Evolutionary conservation across 2,329 filamentous ascomycete genomes (phyloP).

Genomic region (Fusarium brevicatenulatum): DNA sequence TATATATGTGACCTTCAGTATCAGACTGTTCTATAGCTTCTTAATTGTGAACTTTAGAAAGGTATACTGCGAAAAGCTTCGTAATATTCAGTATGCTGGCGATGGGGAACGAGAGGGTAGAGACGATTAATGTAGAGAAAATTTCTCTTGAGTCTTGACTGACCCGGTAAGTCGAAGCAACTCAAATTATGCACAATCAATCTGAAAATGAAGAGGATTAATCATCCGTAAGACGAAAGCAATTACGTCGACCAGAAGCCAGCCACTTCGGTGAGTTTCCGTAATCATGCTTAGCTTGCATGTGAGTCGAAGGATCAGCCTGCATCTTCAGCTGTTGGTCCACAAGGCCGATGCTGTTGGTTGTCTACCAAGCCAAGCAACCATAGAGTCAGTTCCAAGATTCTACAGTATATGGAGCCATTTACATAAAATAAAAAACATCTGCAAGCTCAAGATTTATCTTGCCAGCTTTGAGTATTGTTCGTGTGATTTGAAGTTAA

Average conservation of each 20-base stretch:
- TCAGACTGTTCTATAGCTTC: too few species aligned
- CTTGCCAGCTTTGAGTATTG: accelerated
- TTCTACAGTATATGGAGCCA: accelerated
- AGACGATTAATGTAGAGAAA: accelerated
- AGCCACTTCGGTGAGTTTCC: background rate
- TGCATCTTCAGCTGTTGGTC: background rate
- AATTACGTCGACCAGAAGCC: background rate
- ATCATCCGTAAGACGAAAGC: background rate
- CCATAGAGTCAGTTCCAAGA: accelerated
- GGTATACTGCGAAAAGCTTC: accelerated
- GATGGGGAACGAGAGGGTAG: too few species aligned
- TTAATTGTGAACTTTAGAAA: accelerated
- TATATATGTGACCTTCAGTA: accelerated
- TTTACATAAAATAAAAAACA: background rate
- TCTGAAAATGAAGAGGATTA: background rate
- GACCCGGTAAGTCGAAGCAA: background rate
- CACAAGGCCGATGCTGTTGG: background rate
- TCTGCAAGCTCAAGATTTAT: background rate
- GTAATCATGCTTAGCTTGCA: background rate
- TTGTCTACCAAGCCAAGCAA: background rate
- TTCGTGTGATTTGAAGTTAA: background rate
- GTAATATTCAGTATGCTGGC: accelerated
- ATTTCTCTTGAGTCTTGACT: background rate
- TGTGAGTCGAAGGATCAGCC: background rate
- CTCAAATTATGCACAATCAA: background rate